A percentile compares a stretch with the other conserved stretches of the same genome.
These are phyloP conservation scores for Zea mays DNA, from an alignment of 176 grass and related monocot species.

Conservation along the genomic window Zm-B73-REFERENCE-NAM-5.0 NC_050100.1:28851501-28852000, in stretches of 20 bases:
- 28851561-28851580: neutral
- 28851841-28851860: conserved; percentile 27
- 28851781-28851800: neutral
- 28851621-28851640: too few species aligned
- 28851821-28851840: neutral
- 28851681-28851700: too few species aligned
- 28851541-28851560: neutral
- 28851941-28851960: too few species aligned
- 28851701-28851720: too few species aligned
- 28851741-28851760: neutral
- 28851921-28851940: too few species aligned
- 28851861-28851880: neutral
- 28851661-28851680: too few species aligned
- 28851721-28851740: neutral
- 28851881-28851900: too few species aligned
- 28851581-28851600: neutral
- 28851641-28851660: too few species aligned
- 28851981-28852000: too few species aligned
- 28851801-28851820: neutral
- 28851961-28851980: too few species aligned
- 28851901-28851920: too few species aligned
- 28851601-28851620: neutral
- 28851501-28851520: neutral
- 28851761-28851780: neutral
- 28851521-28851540: neutral